Evolutionary conservation across 75 land plant genomes (phyloP).

Genomic region (Cryptomeria japonica): DNA sequence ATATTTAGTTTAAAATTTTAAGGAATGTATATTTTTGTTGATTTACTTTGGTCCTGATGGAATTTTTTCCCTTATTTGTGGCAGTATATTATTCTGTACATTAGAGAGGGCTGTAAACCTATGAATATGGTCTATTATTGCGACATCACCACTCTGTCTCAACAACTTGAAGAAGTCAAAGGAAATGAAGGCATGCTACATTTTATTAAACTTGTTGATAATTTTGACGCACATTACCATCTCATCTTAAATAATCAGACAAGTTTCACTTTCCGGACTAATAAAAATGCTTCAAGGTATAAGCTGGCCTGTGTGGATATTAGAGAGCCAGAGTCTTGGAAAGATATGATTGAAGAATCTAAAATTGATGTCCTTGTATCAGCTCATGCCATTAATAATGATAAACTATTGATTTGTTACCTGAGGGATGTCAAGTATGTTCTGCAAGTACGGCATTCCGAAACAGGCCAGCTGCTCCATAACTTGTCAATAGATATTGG

Average conservation of each 20-base stretch:
- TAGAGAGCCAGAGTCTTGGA: constrained; percentile 20
- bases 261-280: constrained; percentile 17
- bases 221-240: constrained; percentile 20
- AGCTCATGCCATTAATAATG: constrained; percentile 16
- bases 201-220: constrained; percentile 18
- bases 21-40: neutral
- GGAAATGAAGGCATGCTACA: constrained; percentile 16
- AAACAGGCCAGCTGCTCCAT: constrained; percentile 18
- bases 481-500: constrained; percentile 30
- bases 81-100: constrained; percentile 42
- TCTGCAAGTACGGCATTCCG: constrained; percentile 21
- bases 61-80: neutral
- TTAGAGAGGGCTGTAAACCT: constrained; percentile 45
- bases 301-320: constrained; percentile 21
- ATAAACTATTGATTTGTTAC: constrained; percentile 22
- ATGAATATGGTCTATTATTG: constrained; percentile 36
- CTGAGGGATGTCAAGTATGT: constrained; percentile 32
- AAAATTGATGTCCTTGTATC: constrained; percentile 22
- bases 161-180: constrained; percentile 20
- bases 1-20: neutral
- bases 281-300: constrained; percentile 22
- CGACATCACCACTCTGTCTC: constrained; percentile 18
- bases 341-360: constrained; percentile 18
- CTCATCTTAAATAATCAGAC: constrained; percentile 17
- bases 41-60: neutral